These are phyloP conservation scores for Teunomyces stri DNA, from an alignment of 805 yeast genomes.

Conservation along the genomic window DNA sequence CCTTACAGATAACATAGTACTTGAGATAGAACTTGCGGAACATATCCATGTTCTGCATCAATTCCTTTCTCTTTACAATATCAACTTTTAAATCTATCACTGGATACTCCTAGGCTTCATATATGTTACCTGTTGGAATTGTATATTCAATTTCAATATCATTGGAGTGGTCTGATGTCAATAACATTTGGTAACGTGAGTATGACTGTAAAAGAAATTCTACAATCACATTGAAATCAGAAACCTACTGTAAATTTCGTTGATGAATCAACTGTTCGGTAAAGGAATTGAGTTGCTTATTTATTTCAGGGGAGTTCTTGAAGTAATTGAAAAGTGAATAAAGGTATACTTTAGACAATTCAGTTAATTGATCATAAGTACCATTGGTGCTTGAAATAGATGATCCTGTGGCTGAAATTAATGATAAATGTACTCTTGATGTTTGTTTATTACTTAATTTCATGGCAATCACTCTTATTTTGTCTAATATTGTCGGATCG, in stretches of 20 bases:
- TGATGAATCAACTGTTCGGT: background rate
- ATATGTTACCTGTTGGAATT: background rate
- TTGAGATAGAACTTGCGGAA: background rate
- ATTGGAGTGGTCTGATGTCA: background rate
- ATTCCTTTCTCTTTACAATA: background rate
- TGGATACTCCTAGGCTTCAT: background rate
- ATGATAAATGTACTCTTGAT: background rate
- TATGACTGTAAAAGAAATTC: background rate
- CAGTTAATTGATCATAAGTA: background rate
- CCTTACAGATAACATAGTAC: background rate
- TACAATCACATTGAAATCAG: background rate
- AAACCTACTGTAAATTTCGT: background rate
- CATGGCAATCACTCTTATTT: background rate
- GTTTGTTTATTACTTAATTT: background rate
- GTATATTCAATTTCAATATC: background rate
- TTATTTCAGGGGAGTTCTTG: background rate
- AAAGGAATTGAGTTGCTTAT: background rate
- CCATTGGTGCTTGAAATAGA: background rate
- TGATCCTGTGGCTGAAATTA: background rate
- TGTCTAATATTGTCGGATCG: background rate
- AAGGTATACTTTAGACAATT: background rate
- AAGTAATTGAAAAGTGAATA: background rate
- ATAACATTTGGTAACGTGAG: background rate
- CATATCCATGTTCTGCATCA: background rate
- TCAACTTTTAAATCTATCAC: background rate